Conservation (phyloP, 164 flowering plant species). For the Platanus orientalis region DNA sequence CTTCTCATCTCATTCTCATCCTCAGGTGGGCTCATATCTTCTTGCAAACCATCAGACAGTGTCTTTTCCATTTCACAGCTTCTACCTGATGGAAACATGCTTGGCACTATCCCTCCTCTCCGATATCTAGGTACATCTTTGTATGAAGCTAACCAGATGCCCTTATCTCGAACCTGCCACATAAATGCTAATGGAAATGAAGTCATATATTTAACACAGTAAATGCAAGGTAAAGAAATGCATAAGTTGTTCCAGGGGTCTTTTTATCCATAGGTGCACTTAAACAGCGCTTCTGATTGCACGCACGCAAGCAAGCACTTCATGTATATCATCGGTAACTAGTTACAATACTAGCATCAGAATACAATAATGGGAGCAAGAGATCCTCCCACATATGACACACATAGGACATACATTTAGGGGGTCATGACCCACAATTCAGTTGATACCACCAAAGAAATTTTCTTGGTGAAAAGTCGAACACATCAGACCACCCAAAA, state of each 20-base stretch:
- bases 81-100: conserved; percentile 96
- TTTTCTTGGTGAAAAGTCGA: no score
- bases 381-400: no score
- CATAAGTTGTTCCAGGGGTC: not conserved
- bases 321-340: no score
- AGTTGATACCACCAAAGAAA: no score
- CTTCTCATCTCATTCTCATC: conserved; percentile 11
- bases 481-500: no score
- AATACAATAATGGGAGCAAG: no score
- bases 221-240: not conserved
- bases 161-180: conserved; percentile 87
- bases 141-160: conserved; percentile 67
- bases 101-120: conserved; percentile 44
- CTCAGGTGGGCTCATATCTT: conserved; percentile 22
- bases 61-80: conserved; percentile 15
- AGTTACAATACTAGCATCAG: no score
- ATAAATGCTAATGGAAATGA: not conserved
- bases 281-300: not conserved
- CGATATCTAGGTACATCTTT: conserved; percentile 51
- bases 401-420: no score
- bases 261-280: not conserved
- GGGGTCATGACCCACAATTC: no score
- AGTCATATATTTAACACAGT: not conserved
- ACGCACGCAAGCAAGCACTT: no score
- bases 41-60: conserved; percentile 9